These are phyloP conservation scores for Solanum ahanhuiri DNA, from an alignment of 257 asterid genomes.

Conservation along the genomic window DNA sequence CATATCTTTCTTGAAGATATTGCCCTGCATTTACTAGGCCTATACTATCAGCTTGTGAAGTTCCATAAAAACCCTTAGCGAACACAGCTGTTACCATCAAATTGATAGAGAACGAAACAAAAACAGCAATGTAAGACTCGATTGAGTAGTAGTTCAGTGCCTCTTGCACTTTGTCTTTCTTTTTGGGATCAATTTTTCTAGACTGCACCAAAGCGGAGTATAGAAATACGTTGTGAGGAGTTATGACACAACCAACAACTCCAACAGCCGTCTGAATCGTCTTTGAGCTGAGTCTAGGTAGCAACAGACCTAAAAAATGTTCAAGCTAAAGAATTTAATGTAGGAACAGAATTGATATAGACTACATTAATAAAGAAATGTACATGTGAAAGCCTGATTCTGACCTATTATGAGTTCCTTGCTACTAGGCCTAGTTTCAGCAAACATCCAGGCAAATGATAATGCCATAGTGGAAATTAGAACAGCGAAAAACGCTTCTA, in stretches of 20 bases:
- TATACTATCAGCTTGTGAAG: slow-evolving; percentile 27
- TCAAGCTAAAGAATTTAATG: background rate
- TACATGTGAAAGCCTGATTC: background rate
- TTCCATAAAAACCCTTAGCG: slow-evolving; percentile 62
- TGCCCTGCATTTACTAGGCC: slow-evolving; percentile 64
- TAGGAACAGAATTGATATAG: background rate
- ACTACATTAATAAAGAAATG: background rate
- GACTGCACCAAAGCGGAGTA: slow-evolving; percentile 70
- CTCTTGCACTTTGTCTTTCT: slow-evolving; percentile 55
- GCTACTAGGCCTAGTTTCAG: slow-evolving; percentile 44
- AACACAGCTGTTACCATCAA: slow-evolving; percentile 51
- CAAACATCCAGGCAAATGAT: slow-evolving; percentile 79
- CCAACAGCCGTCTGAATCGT: slow-evolving; percentile 72
- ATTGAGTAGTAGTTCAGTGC: slow-evolving; percentile 69
- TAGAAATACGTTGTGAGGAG: slow-evolving; percentile 69
- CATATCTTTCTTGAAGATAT: slow-evolving; percentile 51
- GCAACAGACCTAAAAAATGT: slow-evolving; percentile 30
- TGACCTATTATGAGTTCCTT: slow-evolving; percentile 41
- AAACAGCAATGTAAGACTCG: slow-evolving; percentile 49
- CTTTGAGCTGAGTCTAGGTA: slow-evolving; percentile 48
- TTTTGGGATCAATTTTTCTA: slow-evolving; percentile 44
- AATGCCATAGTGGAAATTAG: slow-evolving; percentile 69
- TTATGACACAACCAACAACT: slow-evolving; percentile 63
- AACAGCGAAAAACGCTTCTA: slow-evolving; percentile 72
- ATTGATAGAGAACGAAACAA: slow-evolving; percentile 49